Conservation (phyloP, 2,329 filamentous ascomycete genomes). For the Mollisiaceae sp. region DNA sequence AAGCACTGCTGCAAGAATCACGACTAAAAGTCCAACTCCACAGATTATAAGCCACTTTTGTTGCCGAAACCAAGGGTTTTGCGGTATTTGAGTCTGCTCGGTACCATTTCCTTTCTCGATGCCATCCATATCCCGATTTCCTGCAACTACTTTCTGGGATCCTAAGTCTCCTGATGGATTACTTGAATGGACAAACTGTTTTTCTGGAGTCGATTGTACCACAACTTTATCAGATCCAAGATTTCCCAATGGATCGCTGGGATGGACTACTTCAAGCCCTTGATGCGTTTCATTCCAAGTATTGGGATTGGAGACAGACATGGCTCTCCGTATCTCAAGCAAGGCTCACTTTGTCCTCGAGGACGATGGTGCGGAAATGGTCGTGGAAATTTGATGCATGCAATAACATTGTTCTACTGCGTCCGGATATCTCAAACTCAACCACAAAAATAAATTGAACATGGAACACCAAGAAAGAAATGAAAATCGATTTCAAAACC, state of each 20-base stretch:
- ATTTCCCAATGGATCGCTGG: not conserved
- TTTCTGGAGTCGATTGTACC: conserved; percentile 1
- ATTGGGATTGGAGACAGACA: conserved; percentile 44
- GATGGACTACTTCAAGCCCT: not conserved
- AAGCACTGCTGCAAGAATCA: not conserved
- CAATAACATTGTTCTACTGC: not conserved
- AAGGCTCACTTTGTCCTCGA: not conserved
- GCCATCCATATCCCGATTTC: not conserved
- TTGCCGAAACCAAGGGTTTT: not conserved
- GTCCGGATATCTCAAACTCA: not conserved
- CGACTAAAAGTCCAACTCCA: not conserved
- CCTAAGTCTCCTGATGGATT: not conserved
- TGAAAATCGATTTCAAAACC: too few relatives aligned
- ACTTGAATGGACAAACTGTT: not conserved
- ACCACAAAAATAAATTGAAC: not conserved
- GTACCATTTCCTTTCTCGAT: not conserved
- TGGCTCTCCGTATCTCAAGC: not conserved
- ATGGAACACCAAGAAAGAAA: not conserved
- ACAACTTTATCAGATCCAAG: conserved; percentile 3
- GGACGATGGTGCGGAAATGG: not conserved
- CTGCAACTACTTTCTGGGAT: not conserved
- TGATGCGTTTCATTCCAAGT: not conserved
- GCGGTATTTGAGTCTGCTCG: not conserved
- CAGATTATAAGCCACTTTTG: not conserved
- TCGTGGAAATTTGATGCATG: not conserved